Conservation (phyloP, 148 eudicot species). For the Vaccinium vitisidaea region DNA sequence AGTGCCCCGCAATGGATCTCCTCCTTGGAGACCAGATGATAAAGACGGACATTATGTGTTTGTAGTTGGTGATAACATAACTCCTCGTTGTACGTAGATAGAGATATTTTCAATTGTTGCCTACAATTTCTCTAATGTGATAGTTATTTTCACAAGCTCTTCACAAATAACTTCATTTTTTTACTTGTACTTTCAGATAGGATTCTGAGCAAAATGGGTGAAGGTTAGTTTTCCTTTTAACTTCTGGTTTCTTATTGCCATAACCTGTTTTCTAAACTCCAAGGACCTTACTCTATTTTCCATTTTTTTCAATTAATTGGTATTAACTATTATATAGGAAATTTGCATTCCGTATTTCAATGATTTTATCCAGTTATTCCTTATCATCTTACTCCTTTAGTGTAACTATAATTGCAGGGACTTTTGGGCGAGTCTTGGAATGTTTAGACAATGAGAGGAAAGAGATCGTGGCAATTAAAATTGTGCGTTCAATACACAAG, state of each 20-base stretch:
- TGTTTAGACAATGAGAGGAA: slow-evolving; percentile 55
- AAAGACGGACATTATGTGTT: slow-evolving; percentile 54
- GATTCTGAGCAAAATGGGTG: slow-evolving; percentile 62
- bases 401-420: slow-evolving; percentile 33
- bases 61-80: slow-evolving; percentile 48
- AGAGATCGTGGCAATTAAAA: slow-evolving; percentile 56
- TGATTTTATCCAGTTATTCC: not conserved
- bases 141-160: not conserved
- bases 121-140: not conserved
- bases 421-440: slow-evolving; percentile 59
- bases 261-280: not conserved
- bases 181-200: slow-evolving; percentile 35
- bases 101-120: not conserved
- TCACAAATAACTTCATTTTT: not conserved
- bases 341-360: not conserved
- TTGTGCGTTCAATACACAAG: slow-evolving; percentile 51
- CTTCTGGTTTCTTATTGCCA: not conserved
- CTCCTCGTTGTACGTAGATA: slow-evolving; percentile 53
- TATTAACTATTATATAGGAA: not conserved
- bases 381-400: not conserved
- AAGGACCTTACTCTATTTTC: not conserved
- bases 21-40: slow-evolving; percentile 79
- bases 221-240: slow-evolving; percentile 37
- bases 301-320: too few species aligned
- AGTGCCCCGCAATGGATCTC: slow-evolving; percentile 50